Evolutionary conservation across 176 grass and related monocot species (phyloP).

Genomic region (Oryza longistaminata): DNA sequence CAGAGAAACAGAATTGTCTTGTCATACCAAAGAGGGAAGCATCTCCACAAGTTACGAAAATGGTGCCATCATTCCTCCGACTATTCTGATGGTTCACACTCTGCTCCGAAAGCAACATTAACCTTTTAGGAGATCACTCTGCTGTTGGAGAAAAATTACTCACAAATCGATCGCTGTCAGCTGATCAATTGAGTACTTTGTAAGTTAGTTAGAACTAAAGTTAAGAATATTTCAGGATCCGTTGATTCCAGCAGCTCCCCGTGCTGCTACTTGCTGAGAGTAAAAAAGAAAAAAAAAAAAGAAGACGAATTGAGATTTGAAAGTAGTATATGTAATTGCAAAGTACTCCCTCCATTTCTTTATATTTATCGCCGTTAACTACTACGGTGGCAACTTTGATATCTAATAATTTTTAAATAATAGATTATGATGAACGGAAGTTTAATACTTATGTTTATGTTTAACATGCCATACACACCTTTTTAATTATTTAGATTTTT

Average conservation of each 20-base stretch:
- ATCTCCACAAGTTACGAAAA: not conserved
- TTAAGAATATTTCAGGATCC: not conserved
- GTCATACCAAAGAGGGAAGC: not conserved
- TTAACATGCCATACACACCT: too few relatives aligned
- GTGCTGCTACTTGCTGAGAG: not conserved
- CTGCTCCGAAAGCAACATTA: not conserved
- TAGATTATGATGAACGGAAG: too few relatives aligned
- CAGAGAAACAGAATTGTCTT: not conserved
- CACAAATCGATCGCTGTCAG: not conserved
- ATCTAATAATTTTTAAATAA: too few relatives aligned
- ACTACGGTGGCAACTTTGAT: too few relatives aligned
- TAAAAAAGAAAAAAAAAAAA: not conserved
- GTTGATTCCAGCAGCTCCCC: not conserved
- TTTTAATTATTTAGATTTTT: too few relatives aligned
- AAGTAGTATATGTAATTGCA: not conserved
- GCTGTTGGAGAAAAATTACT: not conserved
- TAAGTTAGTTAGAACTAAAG: not conserved
- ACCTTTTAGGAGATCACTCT: not conserved
- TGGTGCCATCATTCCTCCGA: not conserved
- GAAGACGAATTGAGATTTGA: not conserved
- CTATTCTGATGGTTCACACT: not conserved
- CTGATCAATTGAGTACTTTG: not conserved
- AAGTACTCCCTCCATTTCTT: not conserved
- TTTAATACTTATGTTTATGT: too few relatives aligned
- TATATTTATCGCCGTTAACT: too few relatives aligned